phyloP scores from a whole-genome alignment of 2,329 filamentous ascomycete genomes.

The Neophaeococcomyces mojaviensis region DNA sequence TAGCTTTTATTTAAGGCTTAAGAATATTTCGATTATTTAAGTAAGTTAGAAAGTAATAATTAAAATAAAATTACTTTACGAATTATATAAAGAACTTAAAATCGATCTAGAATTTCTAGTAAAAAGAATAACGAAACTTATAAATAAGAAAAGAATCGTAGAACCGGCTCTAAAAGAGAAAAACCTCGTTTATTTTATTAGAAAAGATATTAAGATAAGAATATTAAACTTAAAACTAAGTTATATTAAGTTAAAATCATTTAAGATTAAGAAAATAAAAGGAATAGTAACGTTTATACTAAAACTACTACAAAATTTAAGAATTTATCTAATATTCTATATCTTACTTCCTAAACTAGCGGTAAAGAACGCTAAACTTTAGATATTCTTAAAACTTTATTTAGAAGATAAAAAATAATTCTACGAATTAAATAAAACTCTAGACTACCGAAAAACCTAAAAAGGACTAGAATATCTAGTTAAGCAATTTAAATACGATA shows the following conservation, averaged over 20 bases:
- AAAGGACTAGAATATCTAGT: no score
- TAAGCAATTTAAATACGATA: no score
- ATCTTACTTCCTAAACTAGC: conserved; percentile 8
- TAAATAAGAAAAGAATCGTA: conserved; percentile 9
- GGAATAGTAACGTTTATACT: conserved; percentile 10
- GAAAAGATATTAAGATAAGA: conserved; percentile 15
- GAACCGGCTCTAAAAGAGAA: conserved; percentile 5
- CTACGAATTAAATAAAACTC: background rate
- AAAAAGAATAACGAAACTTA: conserved; percentile 4
- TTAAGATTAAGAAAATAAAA: conserved; percentile 11
- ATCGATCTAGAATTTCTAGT: conserved; percentile 9
- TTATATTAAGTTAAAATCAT: conserved; percentile 9
- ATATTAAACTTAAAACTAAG: conserved; percentile 11
- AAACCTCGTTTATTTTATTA: conserved; percentile 8
- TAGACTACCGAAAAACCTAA: conserved; percentile 1
- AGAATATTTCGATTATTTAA: no score
- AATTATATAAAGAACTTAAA: conserved; percentile 8
- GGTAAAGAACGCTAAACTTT: background rate
- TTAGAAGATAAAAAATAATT: background rate
- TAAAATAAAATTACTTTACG: conserved; percentile 1
- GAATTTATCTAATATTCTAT: conserved; percentile 11
- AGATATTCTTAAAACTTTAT: background rate
- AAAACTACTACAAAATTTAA: conserved; percentile 10
- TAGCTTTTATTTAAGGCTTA: background rate
- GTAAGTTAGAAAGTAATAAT: conserved; percentile 1